These are phyloP conservation scores for Thalia dealbata DNA, from an alignment of 176 grass and related monocot species.

Conservation along the genomic window DNA sequence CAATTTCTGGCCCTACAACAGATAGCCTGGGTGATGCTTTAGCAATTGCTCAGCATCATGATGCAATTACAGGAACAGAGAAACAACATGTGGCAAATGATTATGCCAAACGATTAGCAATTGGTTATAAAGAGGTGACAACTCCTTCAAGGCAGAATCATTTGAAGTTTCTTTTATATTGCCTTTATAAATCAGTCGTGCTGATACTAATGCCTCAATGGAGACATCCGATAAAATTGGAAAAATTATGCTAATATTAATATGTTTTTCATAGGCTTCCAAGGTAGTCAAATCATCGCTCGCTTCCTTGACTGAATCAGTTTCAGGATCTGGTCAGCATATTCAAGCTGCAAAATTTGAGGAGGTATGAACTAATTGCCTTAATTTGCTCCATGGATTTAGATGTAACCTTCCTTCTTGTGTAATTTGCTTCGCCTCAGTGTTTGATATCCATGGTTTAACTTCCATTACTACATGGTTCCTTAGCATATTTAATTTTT, in stretches of 20 bases:
- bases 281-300: conserved; percentile 37
- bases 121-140: conserved; percentile 70
- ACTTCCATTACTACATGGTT: too few species aligned
- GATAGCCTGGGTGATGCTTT: conserved; percentile 66
- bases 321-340: conserved; percentile 11
- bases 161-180: not conserved
- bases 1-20: conserved; percentile 35
- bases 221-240: too few species aligned
- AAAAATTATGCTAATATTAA: not conserved
- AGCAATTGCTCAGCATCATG: conserved; percentile 79
- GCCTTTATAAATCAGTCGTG: not conserved
- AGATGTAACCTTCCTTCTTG: not conserved
- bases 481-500: not conserved
- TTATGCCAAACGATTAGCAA: conserved; percentile 92
- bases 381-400: not conserved
- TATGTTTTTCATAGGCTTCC: conserved; percentile 20
- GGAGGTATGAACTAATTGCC: conserved; percentile 28
- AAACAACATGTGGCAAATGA: conserved; percentile 97
- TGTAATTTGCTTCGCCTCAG: not conserved
- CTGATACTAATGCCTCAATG: too few species aligned
- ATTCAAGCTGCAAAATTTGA: conserved; percentile 25
- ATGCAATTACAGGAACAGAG: conserved; percentile 94
- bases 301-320: conserved; percentile 23
- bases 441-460: not conserved
- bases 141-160: not conserved